A percentile compares a stretch with the other conserved stretches of the same genome.
Evolutionary conservation across 208 protist genomes (phyloP).

Genomic region (Leptomonas pyrrhocoris): DNA sequence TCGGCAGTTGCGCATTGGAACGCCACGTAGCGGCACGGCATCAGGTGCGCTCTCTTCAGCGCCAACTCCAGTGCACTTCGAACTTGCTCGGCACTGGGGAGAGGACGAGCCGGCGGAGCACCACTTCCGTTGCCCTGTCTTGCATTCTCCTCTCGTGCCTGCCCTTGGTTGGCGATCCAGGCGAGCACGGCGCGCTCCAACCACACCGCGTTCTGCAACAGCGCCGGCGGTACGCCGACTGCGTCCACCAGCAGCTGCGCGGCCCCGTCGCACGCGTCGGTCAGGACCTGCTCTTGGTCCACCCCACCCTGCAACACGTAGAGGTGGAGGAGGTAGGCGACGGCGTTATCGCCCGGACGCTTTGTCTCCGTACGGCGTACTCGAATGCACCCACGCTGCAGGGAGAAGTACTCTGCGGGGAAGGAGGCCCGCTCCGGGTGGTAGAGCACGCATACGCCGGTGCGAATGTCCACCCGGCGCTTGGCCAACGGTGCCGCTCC

Average conservation of each 20-base stretch:
- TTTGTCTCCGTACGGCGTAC: conserved; percentile 13
- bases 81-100: background rate
- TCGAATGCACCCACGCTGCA: conserved; percentile 23
- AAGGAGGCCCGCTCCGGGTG: conserved; percentile 24
- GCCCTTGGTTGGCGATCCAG: conserved; percentile 6
- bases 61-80: conserved; percentile 9
- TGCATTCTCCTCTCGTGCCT: background rate
- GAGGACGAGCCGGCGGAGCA: background rate
- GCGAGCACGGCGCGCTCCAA: conserved; percentile 17
- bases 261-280: conserved; percentile 4
- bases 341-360: background rate
- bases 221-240: conserved; percentile 16
- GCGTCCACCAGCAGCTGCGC: conserved; percentile 12
- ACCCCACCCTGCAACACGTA: conserved; percentile 29
- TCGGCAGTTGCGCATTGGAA: conserved; percentile 22
- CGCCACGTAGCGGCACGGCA: conserved; percentile 29
- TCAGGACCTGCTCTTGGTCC: conserved; percentile 19
- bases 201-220: conserved; percentile 29
- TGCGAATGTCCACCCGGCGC: conserved; percentile 23
- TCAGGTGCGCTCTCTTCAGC: conserved; percentile 7
- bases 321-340: conserved; percentile 12
- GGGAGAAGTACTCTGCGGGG: conserved; percentile 30
- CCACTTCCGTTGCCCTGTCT: background rate
- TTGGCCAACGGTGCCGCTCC: background rate
- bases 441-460: conserved; percentile 31